Base-by-base conservation (phyloP, 2,329 filamentous ascomycete species). In the Colletotrichum lini region DNA sequence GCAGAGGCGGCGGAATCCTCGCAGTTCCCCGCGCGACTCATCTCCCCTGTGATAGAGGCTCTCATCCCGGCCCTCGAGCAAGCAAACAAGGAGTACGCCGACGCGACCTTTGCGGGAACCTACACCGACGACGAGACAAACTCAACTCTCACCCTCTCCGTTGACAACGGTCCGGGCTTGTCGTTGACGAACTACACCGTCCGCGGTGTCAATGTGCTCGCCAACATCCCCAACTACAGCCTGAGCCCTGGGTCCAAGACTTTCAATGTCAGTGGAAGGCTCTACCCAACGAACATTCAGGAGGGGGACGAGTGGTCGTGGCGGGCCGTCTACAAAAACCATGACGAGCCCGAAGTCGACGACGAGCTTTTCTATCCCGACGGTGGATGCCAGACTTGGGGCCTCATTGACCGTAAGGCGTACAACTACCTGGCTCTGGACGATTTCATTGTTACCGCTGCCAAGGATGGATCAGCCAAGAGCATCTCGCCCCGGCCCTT, bases 41-140 rank as follows among this genome's bases (percentile, higher is more conserved):
- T 81, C 63, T 78, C 60, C 5, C 50, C 47, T 16, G 67, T 84
- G 2, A 63, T 85, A 18, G 70, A 78, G 23, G 71, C 71, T 0
- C 72, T 87, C 0, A 66, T 87, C 0, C 84, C 84, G 0, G 83
- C 81, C 2, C 72, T 87, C 6, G 85, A 87, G 35, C 75, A 80
- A n/a, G 83, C 83, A 2, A 80, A 83, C 12, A 82, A 82, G n/a
- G 76, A 78, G 6, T 78, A 85, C 58, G 80, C 81, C 0, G 60
- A 61, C 15, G 54, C 73, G n/a, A 35, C 70, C 5, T 82, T 81
- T 66, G 79, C 75, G 0, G 84, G 85, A 38, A 80, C 77, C 0
- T 87, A 85, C 72, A 57, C 63, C 2, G 81, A 86, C 49, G 72
- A 75, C 2, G 67, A 73, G 0, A 82, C 79, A 30, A 84, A 85